Evolutionary conservation across 2,329 filamentous ascomycete species (phyloP).

Genomic region (Ophiostoma pallidulum): DNA sequence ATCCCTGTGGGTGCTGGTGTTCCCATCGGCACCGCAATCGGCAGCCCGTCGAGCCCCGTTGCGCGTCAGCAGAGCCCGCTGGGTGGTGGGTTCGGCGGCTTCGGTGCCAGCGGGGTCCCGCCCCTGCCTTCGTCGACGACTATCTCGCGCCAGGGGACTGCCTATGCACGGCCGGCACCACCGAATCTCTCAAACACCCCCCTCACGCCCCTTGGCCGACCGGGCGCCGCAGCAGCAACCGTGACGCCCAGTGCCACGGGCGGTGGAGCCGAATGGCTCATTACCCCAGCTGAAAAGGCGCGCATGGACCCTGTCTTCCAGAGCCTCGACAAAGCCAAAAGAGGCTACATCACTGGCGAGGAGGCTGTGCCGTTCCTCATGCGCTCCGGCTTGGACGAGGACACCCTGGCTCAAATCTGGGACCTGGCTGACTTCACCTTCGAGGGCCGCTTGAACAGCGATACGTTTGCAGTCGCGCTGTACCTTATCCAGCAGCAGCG

Average conservation of each 20-base stretch:
- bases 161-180: conserved; percentile 30
- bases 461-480: conserved; percentile 97
- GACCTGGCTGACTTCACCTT: conserved; percentile 92
- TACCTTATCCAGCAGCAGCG: conserved; percentile 89
- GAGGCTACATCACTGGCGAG: conserved; percentile 82
- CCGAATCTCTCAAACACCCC: conserved; percentile 41
- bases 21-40: not conserved
- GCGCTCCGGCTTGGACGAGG: conserved; percentile 82
- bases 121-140: conserved; percentile 47
- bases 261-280: conserved; percentile 58
- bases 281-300: conserved; percentile 73
- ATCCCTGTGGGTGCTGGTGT: not conserved
- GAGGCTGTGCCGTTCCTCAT: conserved; percentile 92
- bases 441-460: conserved; percentile 71
- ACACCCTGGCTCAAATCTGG: conserved; percentile 89
- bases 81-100: conserved; percentile 12
- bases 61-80: conserved; percentile 40
- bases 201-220: conserved; percentile 47
- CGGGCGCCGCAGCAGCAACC: conserved; percentile 31
- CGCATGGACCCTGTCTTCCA: conserved; percentile 83
- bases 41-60: conserved; percentile 26
- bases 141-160: conserved; percentile 77
- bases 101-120: conserved; percentile 26
- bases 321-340: conserved; percentile 69
- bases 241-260: conserved; percentile 11